Percentiles rank a stretch among this genome's conserved stretches.
Evolutionary conservation across 257 asterid genomes (phyloP).

Genomic region (Paulownia fortunei): DNA sequence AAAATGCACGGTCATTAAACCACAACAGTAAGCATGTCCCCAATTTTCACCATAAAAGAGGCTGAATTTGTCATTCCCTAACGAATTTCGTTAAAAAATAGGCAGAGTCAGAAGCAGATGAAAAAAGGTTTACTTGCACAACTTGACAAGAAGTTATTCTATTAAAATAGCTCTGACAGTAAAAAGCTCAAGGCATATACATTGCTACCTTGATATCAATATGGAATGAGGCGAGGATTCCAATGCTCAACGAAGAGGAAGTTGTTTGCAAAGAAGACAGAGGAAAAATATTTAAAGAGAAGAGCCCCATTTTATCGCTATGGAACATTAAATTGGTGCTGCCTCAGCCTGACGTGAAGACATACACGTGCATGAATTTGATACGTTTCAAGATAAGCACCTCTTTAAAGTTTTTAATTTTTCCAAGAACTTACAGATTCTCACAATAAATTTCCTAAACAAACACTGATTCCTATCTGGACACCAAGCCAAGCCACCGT

Average conservation of each 20-base stretch:
- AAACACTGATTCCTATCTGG: conserved; percentile 26
- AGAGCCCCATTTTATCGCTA: not conserved
- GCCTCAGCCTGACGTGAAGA: conserved; percentile 9
- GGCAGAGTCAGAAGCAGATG: not conserved
- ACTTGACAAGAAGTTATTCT: not conserved
- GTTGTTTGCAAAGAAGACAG: not conserved
- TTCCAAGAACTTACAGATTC: conserved; percentile 3
- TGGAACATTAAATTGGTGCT: not conserved
- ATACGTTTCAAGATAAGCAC: conserved; percentile 10
- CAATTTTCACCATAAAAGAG: conserved; percentile 3
- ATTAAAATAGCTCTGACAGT: not conserved
- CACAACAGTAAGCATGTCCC: not conserved
- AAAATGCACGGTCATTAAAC: not conserved
- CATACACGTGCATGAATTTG: conserved; percentile 24
- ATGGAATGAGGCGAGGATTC: conserved; percentile 10
- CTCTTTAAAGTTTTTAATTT: not conserved
- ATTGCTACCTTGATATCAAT: conserved; percentile 26
- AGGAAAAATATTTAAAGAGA: conserved; percentile 7
- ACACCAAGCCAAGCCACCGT: not conserved
- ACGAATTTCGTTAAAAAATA: not conserved
- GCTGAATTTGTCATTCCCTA: not conserved
- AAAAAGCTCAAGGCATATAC: not conserved
- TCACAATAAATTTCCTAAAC: conserved; percentile 12
- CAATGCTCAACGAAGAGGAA: conserved; percentile 26
- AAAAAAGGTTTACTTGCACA: not conserved